Conservation (phyloP, 805 yeast species). For the Ogataea pignaliae region DNA sequence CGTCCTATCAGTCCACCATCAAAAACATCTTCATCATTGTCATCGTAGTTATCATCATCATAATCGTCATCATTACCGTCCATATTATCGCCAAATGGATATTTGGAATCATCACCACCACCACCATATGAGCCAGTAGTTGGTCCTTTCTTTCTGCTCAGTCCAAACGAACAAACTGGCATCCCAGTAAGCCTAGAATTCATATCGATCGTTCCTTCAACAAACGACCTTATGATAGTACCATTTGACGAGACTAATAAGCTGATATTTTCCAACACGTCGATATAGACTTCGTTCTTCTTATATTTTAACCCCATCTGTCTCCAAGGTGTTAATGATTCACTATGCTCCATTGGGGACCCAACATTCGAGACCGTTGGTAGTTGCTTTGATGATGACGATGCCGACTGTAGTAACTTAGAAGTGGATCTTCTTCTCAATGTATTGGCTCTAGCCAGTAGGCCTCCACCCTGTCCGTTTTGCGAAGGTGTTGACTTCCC, state of each 20-base stretch:
- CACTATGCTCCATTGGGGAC: constrained; percentile 8
- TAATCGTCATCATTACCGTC: no score
- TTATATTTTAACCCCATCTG: constrained; percentile 66
- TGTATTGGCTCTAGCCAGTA: constrained; percentile 19
- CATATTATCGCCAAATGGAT: not conserved
- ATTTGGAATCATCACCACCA: constrained; percentile 3
- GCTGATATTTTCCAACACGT: constrained; percentile 71
- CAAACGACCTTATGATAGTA: constrained; percentile 59
- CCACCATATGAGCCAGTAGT: no score
- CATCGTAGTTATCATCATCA: constrained; percentile 30
- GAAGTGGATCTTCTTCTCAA: constrained; percentile 17
- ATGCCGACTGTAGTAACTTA: not conserved
- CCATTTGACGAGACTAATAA: constrained; percentile 65
- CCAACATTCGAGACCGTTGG: constrained; percentile 3
- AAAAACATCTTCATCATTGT: constrained; percentile 7
- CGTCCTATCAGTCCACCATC: no score
- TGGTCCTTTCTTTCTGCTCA: constrained; percentile 33
- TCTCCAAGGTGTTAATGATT: constrained; percentile 58
- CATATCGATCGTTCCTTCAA: constrained; percentile 71
- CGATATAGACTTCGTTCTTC: constrained; percentile 73
- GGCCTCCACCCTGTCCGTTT: constrained; percentile 7
- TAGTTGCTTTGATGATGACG: not conserved
- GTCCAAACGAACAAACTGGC: constrained; percentile 80
- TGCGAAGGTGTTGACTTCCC: constrained; percentile 2
- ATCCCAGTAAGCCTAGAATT: constrained; percentile 72